These are phyloP conservation scores for Ceratopteris richardii DNA, from an alignment of 75 land plant genomes.

Conservation along the genomic window DNA sequence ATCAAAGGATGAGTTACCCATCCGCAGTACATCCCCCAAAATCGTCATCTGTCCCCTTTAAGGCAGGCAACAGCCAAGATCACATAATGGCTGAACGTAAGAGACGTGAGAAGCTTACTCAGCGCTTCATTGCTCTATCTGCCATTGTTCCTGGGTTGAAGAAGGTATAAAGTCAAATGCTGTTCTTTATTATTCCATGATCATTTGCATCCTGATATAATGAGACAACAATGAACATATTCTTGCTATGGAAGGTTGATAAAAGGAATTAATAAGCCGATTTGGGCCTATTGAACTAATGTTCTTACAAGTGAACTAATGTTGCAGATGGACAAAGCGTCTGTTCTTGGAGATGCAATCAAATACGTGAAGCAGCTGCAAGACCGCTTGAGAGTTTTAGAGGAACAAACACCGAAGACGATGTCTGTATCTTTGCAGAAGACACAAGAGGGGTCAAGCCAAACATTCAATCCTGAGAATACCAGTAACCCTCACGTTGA, in stretches of 20 bases:
- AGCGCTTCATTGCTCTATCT: constrained; percentile 80
- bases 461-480: neutral
- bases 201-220: constrained; percentile 18
- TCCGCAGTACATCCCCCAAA: constrained; percentile 2
- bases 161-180: constrained; percentile 44
- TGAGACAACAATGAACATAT: too few relatives aligned
- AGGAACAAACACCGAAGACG: constrained; percentile 51
- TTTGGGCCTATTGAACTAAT: too few relatives aligned
- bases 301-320: too few relatives aligned
- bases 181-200: constrained; percentile 19
- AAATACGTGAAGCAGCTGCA: constrained; percentile 71
- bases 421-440: constrained; percentile 37
- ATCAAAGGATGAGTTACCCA: neutral
- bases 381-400: constrained; percentile 50
- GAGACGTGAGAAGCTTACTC: constrained; percentile 86
- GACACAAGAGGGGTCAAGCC: neutral
- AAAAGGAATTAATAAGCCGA: too few relatives aligned
- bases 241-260: too few relatives aligned
- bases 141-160: constrained; percentile 83
- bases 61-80: constrained; percentile 16
- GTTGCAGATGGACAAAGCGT: constrained; percentile 84
- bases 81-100: constrained; percentile 82
- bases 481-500: neutral
- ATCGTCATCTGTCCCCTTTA: neutral
- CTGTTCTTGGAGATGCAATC: constrained; percentile 78